These are phyloP conservation scores for Panicum miliaceum DNA, from an alignment of 176 grass and related monocot genomes.

Conservation along the genomic window DNA sequence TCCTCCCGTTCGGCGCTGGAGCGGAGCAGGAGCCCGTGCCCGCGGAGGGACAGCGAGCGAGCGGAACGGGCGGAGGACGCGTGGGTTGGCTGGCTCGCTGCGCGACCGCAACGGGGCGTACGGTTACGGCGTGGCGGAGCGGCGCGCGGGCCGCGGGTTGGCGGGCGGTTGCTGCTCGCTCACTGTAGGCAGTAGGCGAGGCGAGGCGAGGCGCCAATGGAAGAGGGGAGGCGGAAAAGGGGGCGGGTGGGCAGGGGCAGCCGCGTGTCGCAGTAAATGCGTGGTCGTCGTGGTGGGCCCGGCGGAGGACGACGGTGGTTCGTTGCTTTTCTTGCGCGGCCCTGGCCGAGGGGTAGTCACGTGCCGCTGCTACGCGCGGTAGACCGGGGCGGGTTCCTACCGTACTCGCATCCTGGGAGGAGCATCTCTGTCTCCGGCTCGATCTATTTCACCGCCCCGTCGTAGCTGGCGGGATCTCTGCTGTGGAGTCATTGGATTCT, in stretches of 20 bases:
- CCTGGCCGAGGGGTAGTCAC: background rate
- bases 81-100: slow-evolving; percentile 32
- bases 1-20: slow-evolving; percentile 12
- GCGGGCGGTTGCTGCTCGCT: background rate
- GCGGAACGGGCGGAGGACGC: slow-evolving; percentile 30
- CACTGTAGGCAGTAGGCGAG: background rate
- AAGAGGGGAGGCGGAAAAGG: background rate
- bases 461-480: too few relatives aligned
- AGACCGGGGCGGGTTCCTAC: too few relatives aligned
- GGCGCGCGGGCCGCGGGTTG: background rate
- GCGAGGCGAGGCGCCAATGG: slow-evolving; percentile 5
- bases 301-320: background rate
- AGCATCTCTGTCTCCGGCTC: background rate
- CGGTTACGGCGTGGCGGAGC: background rate
- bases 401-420: background rate
- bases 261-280: slow-evolving; percentile 34
- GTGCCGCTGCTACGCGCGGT: background rate
- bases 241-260: background rate
- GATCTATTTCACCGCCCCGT: too few relatives aligned
- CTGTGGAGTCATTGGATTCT: too few relatives aligned
- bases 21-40: background rate
- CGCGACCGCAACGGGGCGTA: background rate
- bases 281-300: slow-evolving; percentile 15
- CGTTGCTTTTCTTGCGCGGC: background rate
- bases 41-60: background rate